These are phyloP conservation scores for Xylaria sp. DNA, from an alignment of 2,329 filamentous ascomycete species.

Conservation along the genomic window DNA sequence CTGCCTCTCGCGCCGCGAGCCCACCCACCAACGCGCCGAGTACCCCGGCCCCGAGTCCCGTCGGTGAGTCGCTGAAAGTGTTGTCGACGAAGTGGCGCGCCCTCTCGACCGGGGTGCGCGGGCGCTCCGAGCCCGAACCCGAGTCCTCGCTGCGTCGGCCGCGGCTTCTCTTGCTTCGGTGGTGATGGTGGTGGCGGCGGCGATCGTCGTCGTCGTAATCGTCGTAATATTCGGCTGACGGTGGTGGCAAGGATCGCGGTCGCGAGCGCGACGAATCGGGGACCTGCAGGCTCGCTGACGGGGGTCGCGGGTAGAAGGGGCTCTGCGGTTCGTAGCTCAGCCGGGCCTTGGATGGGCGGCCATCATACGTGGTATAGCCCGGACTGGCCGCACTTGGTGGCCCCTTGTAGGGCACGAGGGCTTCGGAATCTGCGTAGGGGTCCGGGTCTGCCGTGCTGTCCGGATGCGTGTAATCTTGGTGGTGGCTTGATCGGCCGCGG, in stretches of 20 bases:
- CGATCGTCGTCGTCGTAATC: too few relatives aligned
- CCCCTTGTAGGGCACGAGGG: slow-evolving; percentile 17
- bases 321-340: slow-evolving; percentile 49
- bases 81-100: slow-evolving; percentile 47
- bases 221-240: slow-evolving; percentile 25
- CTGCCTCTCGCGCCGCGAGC: slow-evolving; percentile 53
- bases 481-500: slow-evolving; percentile 23
- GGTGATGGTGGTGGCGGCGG: slow-evolving; percentile 16
- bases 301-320: slow-evolving; percentile 25
- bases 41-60: slow-evolving; percentile 54
- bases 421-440: background rate
- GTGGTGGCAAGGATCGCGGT: slow-evolving; percentile 35
- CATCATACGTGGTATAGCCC: slow-evolving; percentile 22
- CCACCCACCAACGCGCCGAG: slow-evolving; percentile 59
- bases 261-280: slow-evolving; percentile 31
- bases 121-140: slow-evolving; percentile 30
- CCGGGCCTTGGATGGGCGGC: slow-evolving; percentile 20
- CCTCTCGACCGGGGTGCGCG: slow-evolving; percentile 42
- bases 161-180: slow-evolving; percentile 14
- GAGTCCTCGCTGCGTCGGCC: slow-evolving; percentile 26
- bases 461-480: slow-evolving; percentile 24
- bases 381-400: slow-evolving; percentile 22
- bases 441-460: background rate
- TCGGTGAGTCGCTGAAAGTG: slow-evolving; percentile 51
- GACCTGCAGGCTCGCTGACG: slow-evolving; percentile 28